phyloP scores from a whole-genome alignment of 2,329 filamentous ascomycete genomes.

The Neofusicoccum cordaticola region DNA sequence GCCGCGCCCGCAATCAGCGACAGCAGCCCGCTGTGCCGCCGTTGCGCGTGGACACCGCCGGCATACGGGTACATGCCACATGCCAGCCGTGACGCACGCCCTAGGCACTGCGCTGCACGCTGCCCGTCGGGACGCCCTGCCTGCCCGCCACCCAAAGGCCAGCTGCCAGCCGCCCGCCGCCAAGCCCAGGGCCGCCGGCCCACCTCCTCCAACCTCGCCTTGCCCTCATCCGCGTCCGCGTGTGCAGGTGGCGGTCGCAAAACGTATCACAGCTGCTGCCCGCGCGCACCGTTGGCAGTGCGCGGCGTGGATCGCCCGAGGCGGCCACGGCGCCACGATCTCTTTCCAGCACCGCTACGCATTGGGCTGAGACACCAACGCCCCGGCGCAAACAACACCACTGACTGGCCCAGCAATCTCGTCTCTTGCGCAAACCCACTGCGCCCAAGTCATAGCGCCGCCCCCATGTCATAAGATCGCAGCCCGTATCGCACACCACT shows the following conservation, averaged over 20 bases:
- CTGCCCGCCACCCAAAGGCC: neutral
- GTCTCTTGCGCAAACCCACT: conserved; percentile 11
- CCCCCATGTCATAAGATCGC: conserved; percentile 16
- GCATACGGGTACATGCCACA: neutral
- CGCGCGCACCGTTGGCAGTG: neutral
- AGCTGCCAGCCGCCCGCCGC: neutral
- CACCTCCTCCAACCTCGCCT: conserved; percentile 1
- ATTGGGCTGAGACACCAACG: conserved; percentile 11
- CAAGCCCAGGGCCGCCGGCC: conserved; percentile 6
- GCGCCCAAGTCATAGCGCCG: conserved; percentile 6
- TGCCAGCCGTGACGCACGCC: neutral
- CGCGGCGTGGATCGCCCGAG: conserved; percentile 6
- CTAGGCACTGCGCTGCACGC: neutral
- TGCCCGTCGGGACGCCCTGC: neutral
- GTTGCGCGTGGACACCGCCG: conserved; percentile 8
- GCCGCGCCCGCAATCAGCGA: neutral
- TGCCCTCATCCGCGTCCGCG: conserved; percentile 6
- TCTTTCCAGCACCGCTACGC: conserved; percentile 8
- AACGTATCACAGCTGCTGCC: conserved; percentile 8
- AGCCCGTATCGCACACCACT: conserved; percentile 13
- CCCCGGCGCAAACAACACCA: conserved; percentile 1
- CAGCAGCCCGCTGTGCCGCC: conserved; percentile 1
- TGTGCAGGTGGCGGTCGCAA: conserved; percentile 15
- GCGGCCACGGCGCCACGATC: conserved; percentile 10
- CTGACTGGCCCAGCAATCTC: conserved; percentile 16